Percentiles rank a stretch among this genome's conserved stretches.
Evolutionary conservation across 1,284 basidiomycete species (phyloP).

Genomic region (Neolentinus lepideus): DNA sequence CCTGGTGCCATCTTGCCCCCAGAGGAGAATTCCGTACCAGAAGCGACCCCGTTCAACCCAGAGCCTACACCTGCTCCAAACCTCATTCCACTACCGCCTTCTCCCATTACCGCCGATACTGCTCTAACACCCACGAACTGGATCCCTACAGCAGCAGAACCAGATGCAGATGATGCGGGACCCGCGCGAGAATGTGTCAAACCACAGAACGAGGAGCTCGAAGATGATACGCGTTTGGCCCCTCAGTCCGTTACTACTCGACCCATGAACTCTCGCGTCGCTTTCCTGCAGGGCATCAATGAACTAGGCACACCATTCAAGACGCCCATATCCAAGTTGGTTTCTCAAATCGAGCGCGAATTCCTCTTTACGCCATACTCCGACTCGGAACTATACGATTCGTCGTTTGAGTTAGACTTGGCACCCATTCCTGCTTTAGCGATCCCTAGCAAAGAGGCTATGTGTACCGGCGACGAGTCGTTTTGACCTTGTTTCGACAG

Average conservation of each 20-base stretch:
- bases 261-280: background rate
- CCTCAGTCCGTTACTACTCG: background rate
- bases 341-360: constrained; percentile 61
- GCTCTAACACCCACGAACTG: background rate
- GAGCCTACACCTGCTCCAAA: constrained; percentile 11
- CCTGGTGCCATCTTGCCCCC: background rate
- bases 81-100: constrained; percentile 19
- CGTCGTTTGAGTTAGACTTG: constrained; percentile 13
- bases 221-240: constrained; percentile 4
- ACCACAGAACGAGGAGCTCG: background rate
- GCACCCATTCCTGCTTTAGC: constrained; percentile 4
- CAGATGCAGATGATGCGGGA: background rate
- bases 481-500: background rate
- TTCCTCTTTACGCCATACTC: constrained; percentile 57
- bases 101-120: constrained; percentile 16
- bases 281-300: background rate
- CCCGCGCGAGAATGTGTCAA: background rate
- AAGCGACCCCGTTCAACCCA: constrained; percentile 23
- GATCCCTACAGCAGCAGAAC: background rate
- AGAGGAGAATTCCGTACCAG: background rate
- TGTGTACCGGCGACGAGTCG: background rate
- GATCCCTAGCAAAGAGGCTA: constrained; percentile 7
- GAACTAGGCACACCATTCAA: constrained; percentile 11
- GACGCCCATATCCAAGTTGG: constrained; percentile 64
- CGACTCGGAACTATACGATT: constrained; percentile 40